A percentile compares a stretch with the other conserved stretches of the same genome.
Evolutionary conservation across 176 grass and related monocot species (phyloP).

Genomic region (Aegilops bicornis): DNA sequence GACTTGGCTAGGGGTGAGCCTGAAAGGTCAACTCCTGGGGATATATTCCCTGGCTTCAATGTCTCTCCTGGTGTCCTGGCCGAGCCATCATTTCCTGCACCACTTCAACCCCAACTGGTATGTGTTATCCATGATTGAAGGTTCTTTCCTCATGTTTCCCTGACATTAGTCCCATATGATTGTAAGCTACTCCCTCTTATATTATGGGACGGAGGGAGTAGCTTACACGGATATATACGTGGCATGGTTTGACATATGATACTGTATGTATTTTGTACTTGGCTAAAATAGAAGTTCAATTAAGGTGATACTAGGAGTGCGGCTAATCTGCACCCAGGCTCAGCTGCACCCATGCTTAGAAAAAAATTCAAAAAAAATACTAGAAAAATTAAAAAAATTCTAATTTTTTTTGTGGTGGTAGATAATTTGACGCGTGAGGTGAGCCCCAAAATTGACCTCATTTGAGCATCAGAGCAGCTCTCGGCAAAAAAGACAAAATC

Average conservation of each 20-base stretch:
- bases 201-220: neutral
- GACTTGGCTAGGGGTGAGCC: constrained; percentile 23
- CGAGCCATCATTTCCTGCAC: constrained; percentile 35
- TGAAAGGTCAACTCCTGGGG: constrained; percentile 43
- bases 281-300: neutral
- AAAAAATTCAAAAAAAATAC: too few species aligned
- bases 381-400: too few species aligned
- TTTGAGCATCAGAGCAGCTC: too few species aligned
- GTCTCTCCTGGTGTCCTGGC: constrained; percentile 20
- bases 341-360: too few species aligned
- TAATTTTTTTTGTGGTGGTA: too few species aligned
- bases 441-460: too few species aligned
- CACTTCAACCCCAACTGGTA: constrained; percentile 51
- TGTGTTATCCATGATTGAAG: constrained; percentile 21
- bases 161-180: constrained; percentile 14
- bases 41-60: constrained; percentile 46
- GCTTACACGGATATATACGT: constrained; percentile 20
- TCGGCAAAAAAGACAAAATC: too few species aligned
- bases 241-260: constrained; percentile 1
- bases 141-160: neutral
- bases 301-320: neutral
- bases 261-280: neutral
- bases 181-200: neutral
- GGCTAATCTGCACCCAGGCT: too few species aligned
- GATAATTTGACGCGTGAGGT: too few species aligned